Percentiles rank a stretch among this genome's conserved stretches.
phyloP scores from a whole-genome alignment of 768 basidiomycete species.

The Naganishia vaughanmartiniae region DNA sequence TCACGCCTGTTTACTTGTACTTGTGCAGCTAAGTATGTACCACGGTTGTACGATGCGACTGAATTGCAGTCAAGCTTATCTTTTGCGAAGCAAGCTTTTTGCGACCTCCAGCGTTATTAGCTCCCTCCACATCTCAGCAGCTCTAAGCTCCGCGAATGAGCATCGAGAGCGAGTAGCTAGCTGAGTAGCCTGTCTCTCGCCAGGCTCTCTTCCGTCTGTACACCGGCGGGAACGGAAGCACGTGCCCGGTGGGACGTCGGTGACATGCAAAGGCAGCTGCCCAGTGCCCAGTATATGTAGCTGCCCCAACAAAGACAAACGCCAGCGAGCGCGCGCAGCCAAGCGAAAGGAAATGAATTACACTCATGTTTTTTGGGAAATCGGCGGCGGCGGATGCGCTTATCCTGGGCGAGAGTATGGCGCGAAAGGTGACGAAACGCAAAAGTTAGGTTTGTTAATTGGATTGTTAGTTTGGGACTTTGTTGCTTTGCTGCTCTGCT shows the following conservation, averaged over 20 bases:
- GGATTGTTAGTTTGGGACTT: no score
- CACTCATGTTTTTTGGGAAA: no score
- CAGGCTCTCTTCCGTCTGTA: no score
- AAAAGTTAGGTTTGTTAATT: not conserved
- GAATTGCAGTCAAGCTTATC: not conserved
- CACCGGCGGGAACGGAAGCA: conserved; percentile 6
- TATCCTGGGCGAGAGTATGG: conserved; percentile 13
- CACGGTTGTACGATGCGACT: no score
- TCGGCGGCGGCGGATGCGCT: not conserved
- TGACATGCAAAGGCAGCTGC: not conserved
- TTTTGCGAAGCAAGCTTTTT: not conserved
- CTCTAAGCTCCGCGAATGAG: not conserved
- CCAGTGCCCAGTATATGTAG: no score
- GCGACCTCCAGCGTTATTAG: not conserved
- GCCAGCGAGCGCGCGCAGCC: not conserved
- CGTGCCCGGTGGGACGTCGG: not conserved
- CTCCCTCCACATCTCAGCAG: not conserved
- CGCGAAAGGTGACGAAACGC: not conserved
- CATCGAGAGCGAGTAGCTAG: not conserved
- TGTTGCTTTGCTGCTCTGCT: no score
- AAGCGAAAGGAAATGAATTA: not conserved
- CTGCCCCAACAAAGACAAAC: not conserved
- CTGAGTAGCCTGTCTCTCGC: no score
- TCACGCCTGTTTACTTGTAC: no score
- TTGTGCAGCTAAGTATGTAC: no score